A percentile compares a stretch with the other conserved stretches of the same genome.
Conservation (phyloP, 1,284 basidiomycete genomes). For the Nidula niveotomentosa region DNA sequence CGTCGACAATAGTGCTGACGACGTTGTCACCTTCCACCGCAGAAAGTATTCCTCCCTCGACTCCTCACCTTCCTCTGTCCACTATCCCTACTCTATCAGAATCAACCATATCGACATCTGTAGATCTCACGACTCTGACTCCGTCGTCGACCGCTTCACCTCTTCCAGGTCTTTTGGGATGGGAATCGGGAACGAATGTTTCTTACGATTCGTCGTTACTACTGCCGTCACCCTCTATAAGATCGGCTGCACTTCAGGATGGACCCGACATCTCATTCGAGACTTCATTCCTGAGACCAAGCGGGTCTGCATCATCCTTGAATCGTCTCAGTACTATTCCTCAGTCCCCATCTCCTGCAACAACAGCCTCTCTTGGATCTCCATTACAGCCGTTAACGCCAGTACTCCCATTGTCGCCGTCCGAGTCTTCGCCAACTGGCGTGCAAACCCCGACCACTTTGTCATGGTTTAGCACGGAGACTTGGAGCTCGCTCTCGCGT, state of each 20-base stretch:
- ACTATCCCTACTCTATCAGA: conserved; percentile 2
- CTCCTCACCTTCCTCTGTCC: conserved; percentile 11
- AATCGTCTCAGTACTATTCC: conserved; percentile 41
- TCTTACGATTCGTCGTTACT: conserved; percentile 73
- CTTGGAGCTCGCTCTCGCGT: conserved; percentile 20
- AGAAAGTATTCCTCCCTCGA: conserved; percentile 15
- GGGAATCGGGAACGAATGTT: conserved; percentile 58
- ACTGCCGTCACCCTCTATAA: conserved; percentile 63
- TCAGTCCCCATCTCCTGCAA: conserved; percentile 31
- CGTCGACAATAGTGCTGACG: conserved; percentile 21
- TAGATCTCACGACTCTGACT: conserved; percentile 23
- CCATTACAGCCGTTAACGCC: conserved; percentile 35
- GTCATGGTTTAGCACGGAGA: conserved; percentile 20
- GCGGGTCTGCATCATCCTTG: conserved; percentile 43
- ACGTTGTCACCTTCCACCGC: conserved; percentile 11
- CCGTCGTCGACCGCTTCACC: conserved; percentile 22
- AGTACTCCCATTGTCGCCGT: conserved; percentile 26
- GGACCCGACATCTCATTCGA: conserved; percentile 64
- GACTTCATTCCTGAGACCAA: conserved; percentile 50
- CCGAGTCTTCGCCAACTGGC: conserved; percentile 24
- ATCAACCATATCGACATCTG: conserved; percentile 13
- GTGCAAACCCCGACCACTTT: conserved; percentile 29
- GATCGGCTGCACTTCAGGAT: conserved; percentile 56
- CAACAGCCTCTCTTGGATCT: conserved; percentile 22
- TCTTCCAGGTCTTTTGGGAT: conserved; percentile 30